Conservation (phyloP, 2,329 filamentous ascomycete species). For the Paraphoma chrysanthemicola region DNA sequence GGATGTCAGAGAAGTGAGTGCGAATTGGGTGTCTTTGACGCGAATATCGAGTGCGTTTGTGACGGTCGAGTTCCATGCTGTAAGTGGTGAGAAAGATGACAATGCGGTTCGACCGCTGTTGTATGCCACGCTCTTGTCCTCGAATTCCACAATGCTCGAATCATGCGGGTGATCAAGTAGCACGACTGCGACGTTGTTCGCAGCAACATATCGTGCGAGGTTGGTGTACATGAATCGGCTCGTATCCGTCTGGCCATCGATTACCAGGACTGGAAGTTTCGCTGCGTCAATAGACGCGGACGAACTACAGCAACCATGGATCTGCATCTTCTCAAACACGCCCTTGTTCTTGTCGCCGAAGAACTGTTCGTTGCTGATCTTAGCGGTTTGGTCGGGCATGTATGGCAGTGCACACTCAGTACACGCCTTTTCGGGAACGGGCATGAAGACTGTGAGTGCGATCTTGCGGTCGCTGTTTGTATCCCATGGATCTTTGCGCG, state of each 20-base stretch:
- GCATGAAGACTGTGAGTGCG: slow-evolving; percentile 33
- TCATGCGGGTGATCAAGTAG: slow-evolving; percentile 60
- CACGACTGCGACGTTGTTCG: slow-evolving; percentile 55
- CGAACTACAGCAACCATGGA: slow-evolving; percentile 22
- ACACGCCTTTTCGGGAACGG: slow-evolving; percentile 19
- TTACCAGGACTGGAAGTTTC: slow-evolving; percentile 42
- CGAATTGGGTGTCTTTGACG: slow-evolving; percentile 23
- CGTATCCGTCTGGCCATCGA: slow-evolving; percentile 56
- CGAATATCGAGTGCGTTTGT: slow-evolving; percentile 20
- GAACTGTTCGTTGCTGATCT: slow-evolving; percentile 27
- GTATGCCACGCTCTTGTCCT: slow-evolving; percentile 27
- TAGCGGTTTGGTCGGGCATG: slow-evolving; percentile 26
- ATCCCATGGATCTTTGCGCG: slow-evolving; percentile 10
- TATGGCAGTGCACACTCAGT: slow-evolving; percentile 22
- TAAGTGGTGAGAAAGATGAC: slow-evolving; percentile 19
- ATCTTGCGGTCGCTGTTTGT: slow-evolving; percentile 14
- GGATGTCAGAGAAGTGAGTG: slow-evolving; percentile 18
- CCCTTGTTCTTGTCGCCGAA: slow-evolving; percentile 21
- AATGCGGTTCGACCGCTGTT: slow-evolving; percentile 25
- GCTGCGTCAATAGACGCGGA: slow-evolving; percentile 9
- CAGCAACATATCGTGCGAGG: slow-evolving; percentile 55
- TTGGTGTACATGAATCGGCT: slow-evolving; percentile 54
- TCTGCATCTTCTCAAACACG: slow-evolving; percentile 28
- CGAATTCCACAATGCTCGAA: slow-evolving; percentile 54
- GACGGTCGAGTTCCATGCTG: slow-evolving; percentile 21